Evolutionary conservation across 1,139 yeast species (phyloP), one percentile per base, ranked within the genome.

Genomic region (Yamadazyma dendronema): DNA sequence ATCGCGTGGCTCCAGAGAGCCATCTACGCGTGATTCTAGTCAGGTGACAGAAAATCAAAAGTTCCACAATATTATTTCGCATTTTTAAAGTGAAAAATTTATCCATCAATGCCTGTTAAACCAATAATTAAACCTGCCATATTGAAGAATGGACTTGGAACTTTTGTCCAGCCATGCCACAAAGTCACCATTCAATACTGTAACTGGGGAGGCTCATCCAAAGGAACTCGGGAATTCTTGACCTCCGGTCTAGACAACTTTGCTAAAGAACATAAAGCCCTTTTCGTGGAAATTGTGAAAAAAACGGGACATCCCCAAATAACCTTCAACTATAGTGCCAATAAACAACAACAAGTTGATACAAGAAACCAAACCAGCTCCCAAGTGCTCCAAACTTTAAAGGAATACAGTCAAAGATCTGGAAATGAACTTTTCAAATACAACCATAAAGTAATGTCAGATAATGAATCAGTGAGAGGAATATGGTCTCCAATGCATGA

Each of bases 401-500:
- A 77, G 49, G 84, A 80, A 47, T 56, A 56, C 49, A 54, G 66
- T 37, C 73, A 65, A 52, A 54, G 66, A 41, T 59, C 67, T 38
- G 77, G 76, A 31, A 61, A 62, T 37, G 58, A 59, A 9, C 61
- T 67, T 41, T 63, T 67, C 58, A 71, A 70, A 49, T 68, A 50
- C 54, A 71, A 71, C 59, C 81, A 84, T 48, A 83, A 84, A 49
- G 97, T 92, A 30, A 76, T 79, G 59, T 83, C 95, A 31, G 62
- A 74, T 42, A 92, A 90, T 59, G 79, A 77, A 43, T 83, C 95
- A 35, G 92, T 92, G 13, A 84, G 99, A 73, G 99, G 98, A 53
- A 74, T 92, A 37, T 92, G 99, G 98, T 88, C 97, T 34, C 98
- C 98, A 39, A 73, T 92, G 70, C 97, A 92, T 58, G 80, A 76